Base-by-base conservation (phyloP, 208 protist species). In the Leishmania guyanensis region DNA sequence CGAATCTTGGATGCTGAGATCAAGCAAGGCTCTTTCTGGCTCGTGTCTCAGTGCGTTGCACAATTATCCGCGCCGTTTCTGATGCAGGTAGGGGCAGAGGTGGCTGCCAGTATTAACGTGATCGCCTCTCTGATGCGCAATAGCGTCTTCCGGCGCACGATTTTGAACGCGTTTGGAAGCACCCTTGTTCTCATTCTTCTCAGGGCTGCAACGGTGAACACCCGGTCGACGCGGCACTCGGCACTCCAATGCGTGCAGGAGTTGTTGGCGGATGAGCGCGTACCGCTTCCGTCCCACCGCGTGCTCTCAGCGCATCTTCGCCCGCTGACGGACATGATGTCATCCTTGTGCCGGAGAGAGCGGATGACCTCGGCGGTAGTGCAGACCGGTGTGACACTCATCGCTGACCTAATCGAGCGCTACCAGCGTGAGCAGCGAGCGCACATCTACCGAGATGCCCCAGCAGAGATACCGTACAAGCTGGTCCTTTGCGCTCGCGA, bases 361-460 rank as follows among this genome's bases (percentile, higher is more conserved):
- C 91, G 91, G 77, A 91, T 94, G 83, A 86, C 87, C 22, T 93
- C 88, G 53, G 86, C 89, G 9, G 88, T 96, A 14, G 93, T 96
- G 56, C 94, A 98, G 78, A 90, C 95, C 62, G 94, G 93, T 56
- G 91, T 96, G n/a, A 92, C 87, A 10, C 77, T 98, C 22, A 83
- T 98, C 14, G 90, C 91, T 8, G 90, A 95, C 78, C 82, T 98
- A n/a, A 88, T 92, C 66, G 77, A 87, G 75, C 90, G 94, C 20
- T 97, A 96, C 76, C 81, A 85, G 75, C 73, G 78, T 16, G 84
- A 89, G 64, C 83, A 88, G n/a, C 89, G 90, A 3, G 76, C 53
- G 62, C 43, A 81, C 50, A 85, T 65, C 26, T 82, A 80, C 68
- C 74, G 39, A 54, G 78, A 86, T 29, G 82, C 74, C 0, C 82